Evolutionary conservation across 2,329 filamentous ascomycete genomes (phyloP), one percentile per base, ranked within the genome.

Genomic region (Pestalotiopsis sp.): DNA sequence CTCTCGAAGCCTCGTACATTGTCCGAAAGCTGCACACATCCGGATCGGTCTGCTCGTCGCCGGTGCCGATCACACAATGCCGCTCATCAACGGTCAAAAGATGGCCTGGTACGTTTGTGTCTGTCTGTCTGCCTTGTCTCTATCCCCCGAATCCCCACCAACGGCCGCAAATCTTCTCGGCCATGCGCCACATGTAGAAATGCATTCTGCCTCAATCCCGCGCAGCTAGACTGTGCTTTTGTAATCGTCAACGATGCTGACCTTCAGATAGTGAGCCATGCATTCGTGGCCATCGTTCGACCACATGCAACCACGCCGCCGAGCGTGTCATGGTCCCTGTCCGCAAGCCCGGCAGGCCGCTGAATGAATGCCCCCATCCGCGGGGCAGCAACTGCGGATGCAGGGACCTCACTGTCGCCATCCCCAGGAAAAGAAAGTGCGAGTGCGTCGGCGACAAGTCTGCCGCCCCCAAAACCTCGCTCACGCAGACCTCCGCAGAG

Each of bases 291-390:
- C 67, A 68, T 40, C 60, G 67, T 17, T 62, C 67, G 20, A 68
- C 67, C 31, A 65, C 67, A 45, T 68, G 67, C 62, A 58, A 68
- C 36, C 67, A 68, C 31, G 67, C 52, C 27, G 49, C 20, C 20
- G 61, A 68, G 60, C 67, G 67, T 38, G 52, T 68, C 40, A 65
- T 68, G 67, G 60, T 68, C 20, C 67, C 67, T 9, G 67, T 68
- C 17, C 67, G 67, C 45, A 68, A 68, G 52, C 67, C 67, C 11
- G 67, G 67, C 31, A 45, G 67, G 36, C 67, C 67, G 20, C 36
- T 68, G 27, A 65, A 63, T 31, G 62, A 56, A 56, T 68, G 67
- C 27, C 67, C 67, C 27, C 67, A 68, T 56, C 52, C 62, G n/a
- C 31, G 38, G 11, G 67, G 49, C 23, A 31, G 14, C 23, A 60